Evolutionary conservation across 73 alveolate genomes (phyloP).

Genomic region (Paramecium primaurelia): DNA sequence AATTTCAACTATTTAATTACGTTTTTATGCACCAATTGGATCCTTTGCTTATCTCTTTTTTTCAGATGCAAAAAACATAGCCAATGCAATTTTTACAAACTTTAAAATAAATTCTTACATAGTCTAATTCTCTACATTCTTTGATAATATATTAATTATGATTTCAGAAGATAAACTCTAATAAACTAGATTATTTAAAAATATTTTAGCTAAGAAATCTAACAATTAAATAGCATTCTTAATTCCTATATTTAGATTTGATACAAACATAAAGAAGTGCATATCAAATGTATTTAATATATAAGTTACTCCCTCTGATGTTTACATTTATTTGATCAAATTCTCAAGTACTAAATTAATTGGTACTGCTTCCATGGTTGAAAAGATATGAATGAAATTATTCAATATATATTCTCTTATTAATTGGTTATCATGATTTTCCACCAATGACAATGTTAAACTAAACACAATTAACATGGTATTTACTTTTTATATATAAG

Average conservation of each 20-base stretch:
- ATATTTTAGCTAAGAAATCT: slow-evolving; percentile 92
- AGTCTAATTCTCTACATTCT: slow-evolving; percentile 65
- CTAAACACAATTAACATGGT: slow-evolving; percentile 1
- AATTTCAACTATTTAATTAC: slow-evolving; percentile 25
- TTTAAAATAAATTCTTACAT: slow-evolving; percentile 79
- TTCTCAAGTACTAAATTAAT: slow-evolving; percentile 93
- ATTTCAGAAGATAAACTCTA: slow-evolving; percentile 77
- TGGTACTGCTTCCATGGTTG: slow-evolving; percentile 88
- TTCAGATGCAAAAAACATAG: slow-evolving; percentile 74
- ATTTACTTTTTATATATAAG: slow-evolving; percentile 68
- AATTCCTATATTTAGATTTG: slow-evolving; percentile 89
- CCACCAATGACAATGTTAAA: slow-evolving; percentile 91
- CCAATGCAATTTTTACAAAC: slow-evolving; percentile 71
- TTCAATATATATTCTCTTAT: slow-evolving; percentile 87
- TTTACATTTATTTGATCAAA: slow-evolving; percentile 82
- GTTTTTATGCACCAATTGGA: slow-evolving; percentile 29
- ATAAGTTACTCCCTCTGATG: slow-evolving; percentile 83
- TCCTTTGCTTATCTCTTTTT: slow-evolving; percentile 51
- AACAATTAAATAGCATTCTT: slow-evolving; percentile 86
- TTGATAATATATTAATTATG: slow-evolving; percentile 67
- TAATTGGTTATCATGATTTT: slow-evolving; percentile 83
- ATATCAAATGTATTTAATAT: slow-evolving; percentile 90
- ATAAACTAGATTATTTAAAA: slow-evolving; percentile 72
- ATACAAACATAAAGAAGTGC: slow-evolving; percentile 85
- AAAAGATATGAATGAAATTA: slow-evolving; percentile 82